Evolutionary conservation across 2,329 filamentous ascomycete genomes (phyloP).

Genomic region (Purpureocillium takamizusanense): DNA sequence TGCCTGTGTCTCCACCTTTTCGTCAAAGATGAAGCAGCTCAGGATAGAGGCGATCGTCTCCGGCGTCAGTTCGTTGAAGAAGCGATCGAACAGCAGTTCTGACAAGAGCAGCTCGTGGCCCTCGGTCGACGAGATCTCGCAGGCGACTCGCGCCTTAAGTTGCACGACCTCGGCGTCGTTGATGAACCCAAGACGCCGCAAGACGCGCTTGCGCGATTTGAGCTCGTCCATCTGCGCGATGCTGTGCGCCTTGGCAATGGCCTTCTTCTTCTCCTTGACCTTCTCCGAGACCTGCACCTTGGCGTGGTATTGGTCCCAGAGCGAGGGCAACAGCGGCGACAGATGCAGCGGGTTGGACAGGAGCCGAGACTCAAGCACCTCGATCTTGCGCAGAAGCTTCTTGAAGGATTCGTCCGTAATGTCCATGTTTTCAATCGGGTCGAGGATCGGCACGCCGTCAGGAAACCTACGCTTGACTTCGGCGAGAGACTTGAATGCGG

Average conservation of each 20-base stretch:
- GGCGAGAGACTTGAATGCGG: constrained; percentile 60
- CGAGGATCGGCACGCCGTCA: constrained; percentile 79
- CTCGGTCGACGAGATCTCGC: constrained; percentile 85
- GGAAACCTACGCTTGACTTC: constrained; percentile 85
- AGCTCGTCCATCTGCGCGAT: constrained; percentile 93
- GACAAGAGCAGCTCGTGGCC: constrained; percentile 90
- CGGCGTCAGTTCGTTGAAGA: constrained; percentile 91
- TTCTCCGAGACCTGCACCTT: constrained; percentile 70
- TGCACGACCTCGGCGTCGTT: constrained; percentile 93
- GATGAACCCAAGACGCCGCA: constrained; percentile 90
- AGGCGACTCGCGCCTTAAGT: constrained; percentile 93
- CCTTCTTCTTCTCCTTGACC: constrained; percentile 83
- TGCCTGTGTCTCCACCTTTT: constrained; percentile 73
- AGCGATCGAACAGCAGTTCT: constrained; percentile 90
- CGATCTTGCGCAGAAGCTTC: constrained; percentile 88
- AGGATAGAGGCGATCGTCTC: constrained; percentile 81
- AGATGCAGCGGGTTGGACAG: constrained; percentile 86
- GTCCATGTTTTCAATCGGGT: constrained; percentile 93
- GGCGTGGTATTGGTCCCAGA: constrained; percentile 78
- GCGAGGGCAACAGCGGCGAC: constrained; percentile 70
- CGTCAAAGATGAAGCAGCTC: constrained; percentile 95
- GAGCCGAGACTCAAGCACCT: constrained; percentile 86
- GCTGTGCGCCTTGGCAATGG: constrained; percentile 74
- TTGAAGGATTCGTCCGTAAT: constrained; percentile 92
- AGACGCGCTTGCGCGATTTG: constrained; percentile 89